Percentiles rank a stretch among this genome's conserved stretches.
Evolutionary conservation across 345 rosid species (phyloP).

Genomic region (Eucalyptus shirleyi): DNA sequence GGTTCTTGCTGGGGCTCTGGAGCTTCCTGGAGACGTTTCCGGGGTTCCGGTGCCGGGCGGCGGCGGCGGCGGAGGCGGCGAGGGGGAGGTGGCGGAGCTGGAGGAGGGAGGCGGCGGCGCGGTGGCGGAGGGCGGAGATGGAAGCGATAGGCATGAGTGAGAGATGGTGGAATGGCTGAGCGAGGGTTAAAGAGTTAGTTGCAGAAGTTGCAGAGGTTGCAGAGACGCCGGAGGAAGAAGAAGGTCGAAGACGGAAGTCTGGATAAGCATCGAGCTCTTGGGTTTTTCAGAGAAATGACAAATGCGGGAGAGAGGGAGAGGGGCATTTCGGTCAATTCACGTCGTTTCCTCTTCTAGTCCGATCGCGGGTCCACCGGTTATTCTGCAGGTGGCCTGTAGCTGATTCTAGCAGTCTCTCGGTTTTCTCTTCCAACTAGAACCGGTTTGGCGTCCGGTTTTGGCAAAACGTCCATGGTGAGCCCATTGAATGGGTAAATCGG

Average conservation of each 20-base stretch:
- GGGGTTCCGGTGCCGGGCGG: constrained; percentile 40
- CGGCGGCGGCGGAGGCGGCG: not conserved
- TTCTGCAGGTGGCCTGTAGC: not conserved
- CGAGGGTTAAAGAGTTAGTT: not conserved
- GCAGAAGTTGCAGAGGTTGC: not conserved
- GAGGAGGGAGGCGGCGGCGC: not conserved
- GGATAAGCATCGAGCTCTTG: not conserved
- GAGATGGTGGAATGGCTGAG: not conserved
- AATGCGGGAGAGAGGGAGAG: not conserved
- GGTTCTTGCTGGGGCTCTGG: constrained; percentile 40
- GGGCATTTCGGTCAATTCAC: not conserved
- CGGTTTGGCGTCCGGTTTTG: not conserved
- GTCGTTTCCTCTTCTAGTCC: not conserved
- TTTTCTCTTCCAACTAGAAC: not conserved
- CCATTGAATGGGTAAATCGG: not conserved
- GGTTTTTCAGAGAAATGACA: not conserved
- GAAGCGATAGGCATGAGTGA: not conserved
- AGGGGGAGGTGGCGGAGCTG: constrained; percentile 25
- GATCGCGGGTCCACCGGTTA: not conserved
- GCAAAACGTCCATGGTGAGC: not conserved
- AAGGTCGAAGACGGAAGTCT: not conserved
- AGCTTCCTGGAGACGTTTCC: constrained; percentile 27
- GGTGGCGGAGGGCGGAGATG: constrained; percentile 9
- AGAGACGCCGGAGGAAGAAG: not conserved
- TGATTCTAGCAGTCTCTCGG: not conserved